Base-by-base conservation (phyloP, 805 yeast species). In the Metschnikowia reukaufii region DNA sequence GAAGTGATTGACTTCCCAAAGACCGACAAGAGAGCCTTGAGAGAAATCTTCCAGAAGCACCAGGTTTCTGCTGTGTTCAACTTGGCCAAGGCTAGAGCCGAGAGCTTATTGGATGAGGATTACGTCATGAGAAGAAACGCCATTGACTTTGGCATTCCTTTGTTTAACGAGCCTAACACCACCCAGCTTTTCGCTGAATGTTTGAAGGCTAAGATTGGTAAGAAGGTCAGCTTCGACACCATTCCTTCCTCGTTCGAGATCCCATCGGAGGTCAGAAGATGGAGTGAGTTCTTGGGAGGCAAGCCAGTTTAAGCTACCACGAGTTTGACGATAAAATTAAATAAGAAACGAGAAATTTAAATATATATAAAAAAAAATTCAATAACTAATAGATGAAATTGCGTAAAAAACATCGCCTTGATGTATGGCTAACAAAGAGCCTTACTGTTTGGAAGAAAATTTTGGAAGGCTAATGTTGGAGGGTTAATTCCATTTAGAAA, bases 51-150 rank as follows among this genome's bases (percentile, higher is more conserved):
- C 84, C 92, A 87, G 65, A 78, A 84, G 52, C 81, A 88, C 69
- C 83, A 91, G 60, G 83, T 94, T 65, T 78, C 83, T 54, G 84
- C 90, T 53, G 99, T 94, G 15, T 84, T 92, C 80, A 94, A 94
- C 73, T 79, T 94, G 62, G 97, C 99, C 45, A 77, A 77, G 58
- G 86, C 88, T 36, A 82, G 97, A 66, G 99, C 98, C 36, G 95
- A 88, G 61, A 73, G 79, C 54, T 77, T 88, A 54, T 68, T 81
- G 54, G 97, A 94, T 63, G 85, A 86, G 68, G 97, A 94, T 71
- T 94, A 94, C 68, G 84, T 92, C 48, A 94, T 94, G 99, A 86
- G 99, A 77, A 86, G 99, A 76, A 94, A 94, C 67, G 98, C 99
- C 39, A 95, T 94, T 72, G 99, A 94, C 68, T 94, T 94, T 66